Conservation (phyloP, 2,329 filamentous ascomycete genomes). For the Cytospora paraplurivora region DNA sequence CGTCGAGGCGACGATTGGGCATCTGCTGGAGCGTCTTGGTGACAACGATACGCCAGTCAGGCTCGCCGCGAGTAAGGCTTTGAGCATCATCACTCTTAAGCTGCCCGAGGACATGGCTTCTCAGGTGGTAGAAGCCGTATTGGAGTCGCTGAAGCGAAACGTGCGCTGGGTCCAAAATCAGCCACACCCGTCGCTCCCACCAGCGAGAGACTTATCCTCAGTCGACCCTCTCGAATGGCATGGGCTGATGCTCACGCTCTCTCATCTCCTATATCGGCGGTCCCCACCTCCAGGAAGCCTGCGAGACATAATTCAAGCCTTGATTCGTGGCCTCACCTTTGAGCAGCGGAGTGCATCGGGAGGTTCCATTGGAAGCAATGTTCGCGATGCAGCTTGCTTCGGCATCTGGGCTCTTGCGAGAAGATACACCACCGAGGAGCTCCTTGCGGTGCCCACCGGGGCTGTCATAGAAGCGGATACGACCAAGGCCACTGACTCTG, state of each 20-base stretch:
- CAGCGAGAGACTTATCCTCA: conserved; percentile 64
- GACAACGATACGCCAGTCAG: conserved; percentile 92
- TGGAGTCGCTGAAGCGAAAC: conserved; percentile 67
- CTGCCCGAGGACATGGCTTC: conserved; percentile 78
- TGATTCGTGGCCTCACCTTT: conserved; percentile 81
- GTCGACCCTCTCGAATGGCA: conserved; percentile 90
- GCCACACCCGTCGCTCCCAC: conserved; percentile 37
- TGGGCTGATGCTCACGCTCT: conserved; percentile 82
- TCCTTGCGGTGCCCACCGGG: conserved; percentile 62
- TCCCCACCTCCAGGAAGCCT: conserved; percentile 74
- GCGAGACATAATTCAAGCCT: conserved; percentile 71
- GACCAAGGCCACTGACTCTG: conserved; percentile 31
- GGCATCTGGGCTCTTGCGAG: conserved; percentile 91
- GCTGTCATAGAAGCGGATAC: conserved; percentile 45
- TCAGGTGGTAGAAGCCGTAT: conserved; percentile 84
- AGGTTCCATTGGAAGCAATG: conserved; percentile 83
- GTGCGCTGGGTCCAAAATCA: conserved; percentile 54
- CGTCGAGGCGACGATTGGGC: conserved; percentile 80
- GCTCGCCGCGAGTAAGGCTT: conserved; percentile 86
- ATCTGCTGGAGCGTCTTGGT: conserved; percentile 73
- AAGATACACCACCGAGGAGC: conserved; percentile 79
- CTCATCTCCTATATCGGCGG: conserved; percentile 82
- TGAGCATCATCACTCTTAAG: conserved; percentile 83
- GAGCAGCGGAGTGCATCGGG: conserved; percentile 86
- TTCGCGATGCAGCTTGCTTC: conserved; percentile 94